Evolutionary conservation across 257 asterid species (phyloP).

Genomic region (Solanum tacnaense): DNA sequence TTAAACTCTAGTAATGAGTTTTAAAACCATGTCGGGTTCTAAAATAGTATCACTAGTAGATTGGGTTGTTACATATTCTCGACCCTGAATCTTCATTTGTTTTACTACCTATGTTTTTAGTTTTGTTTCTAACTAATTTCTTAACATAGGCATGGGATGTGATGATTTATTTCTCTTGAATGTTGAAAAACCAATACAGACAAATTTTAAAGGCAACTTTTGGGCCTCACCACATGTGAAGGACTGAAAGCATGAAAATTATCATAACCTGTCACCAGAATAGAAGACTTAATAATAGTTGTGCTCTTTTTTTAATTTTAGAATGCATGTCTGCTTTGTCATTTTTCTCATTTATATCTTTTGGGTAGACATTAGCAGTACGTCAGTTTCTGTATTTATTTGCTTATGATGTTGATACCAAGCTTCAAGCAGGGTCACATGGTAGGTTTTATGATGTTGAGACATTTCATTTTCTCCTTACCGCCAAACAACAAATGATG

Average conservation of each 20-base stretch:
- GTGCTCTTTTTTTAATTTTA: background rate
- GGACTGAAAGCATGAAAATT: background rate
- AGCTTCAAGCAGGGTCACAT: slow-evolving; percentile 16
- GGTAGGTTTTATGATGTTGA: slow-evolving; percentile 7
- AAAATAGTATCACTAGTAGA: background rate
- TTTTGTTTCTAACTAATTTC: background rate
- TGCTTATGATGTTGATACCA: background rate
- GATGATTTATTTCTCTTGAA: background rate
- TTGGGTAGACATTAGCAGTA: background rate
- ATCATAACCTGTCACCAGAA: background rate
- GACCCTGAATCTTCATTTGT: background rate
- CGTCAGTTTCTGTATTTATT: background rate
- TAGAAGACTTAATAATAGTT: background rate
- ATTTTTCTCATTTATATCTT: background rate
- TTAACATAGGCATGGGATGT: background rate
- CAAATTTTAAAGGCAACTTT: background rate
- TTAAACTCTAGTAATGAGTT: background rate
- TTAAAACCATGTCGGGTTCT: background rate
- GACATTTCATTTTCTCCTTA: slow-evolving; percentile 7
- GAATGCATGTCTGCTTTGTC: slow-evolving; percentile 6
- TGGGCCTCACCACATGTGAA: slow-evolving; percentile 20
- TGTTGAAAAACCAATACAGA: background rate
- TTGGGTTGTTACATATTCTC: background rate
- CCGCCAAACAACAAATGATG: background rate
- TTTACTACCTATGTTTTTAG: background rate